Evolutionary conservation across 495 filamentous ascomycete species (phyloP), one percentile per base, ranked within the genome.

Genomic region (Penicillium desertorum): DNA sequence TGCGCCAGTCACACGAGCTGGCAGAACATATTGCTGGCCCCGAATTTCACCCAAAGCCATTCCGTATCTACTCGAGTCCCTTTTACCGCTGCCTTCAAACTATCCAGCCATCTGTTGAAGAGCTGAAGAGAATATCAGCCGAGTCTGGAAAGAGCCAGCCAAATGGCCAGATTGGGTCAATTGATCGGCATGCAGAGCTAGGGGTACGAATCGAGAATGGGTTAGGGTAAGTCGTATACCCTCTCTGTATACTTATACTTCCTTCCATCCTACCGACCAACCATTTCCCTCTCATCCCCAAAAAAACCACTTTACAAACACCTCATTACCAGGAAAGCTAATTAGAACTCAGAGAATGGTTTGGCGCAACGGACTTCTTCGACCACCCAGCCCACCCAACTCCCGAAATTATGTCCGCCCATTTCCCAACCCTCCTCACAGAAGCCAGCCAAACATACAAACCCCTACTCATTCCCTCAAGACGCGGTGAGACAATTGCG

Each of bases 31-130:
- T 97, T 23, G 43, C 70, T n/a, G 68, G 69, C 4, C 65, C 87
- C 5, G 68, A 85, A 22, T 88, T 91, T 11, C 81, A 86, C 34
- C 87, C 92, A 23, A 80, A 83, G 51, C 76, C 76, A n/a, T 77
- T 74, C 42, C 62, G 75, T 3, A 75, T 97, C 62, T 97, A 96
- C 76, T 86, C 81, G 14, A 90, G 86, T 58, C 90, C 91, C 14
- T 97, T 92, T 66, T 98, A 96, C 71, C 84, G 94, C 52, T 98
- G 94, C 69, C 75, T 98, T 19, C 90, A 97, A 71, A 98, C 94
- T 0, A 81, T 97, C 42, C 67, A 73, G 51, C 92, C 92, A 0
- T 81, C 83, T 22, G 80, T 89, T 11, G 80, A 86, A 58, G 69
- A 69, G 27, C 71, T 87, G 58, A 76, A 72, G 47, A 62, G 70